These are phyloP conservation scores for Coemansia sp. DNA, from an alignment of 192 early-diverging fungal genomes.

Conservation along the genomic window DNA sequence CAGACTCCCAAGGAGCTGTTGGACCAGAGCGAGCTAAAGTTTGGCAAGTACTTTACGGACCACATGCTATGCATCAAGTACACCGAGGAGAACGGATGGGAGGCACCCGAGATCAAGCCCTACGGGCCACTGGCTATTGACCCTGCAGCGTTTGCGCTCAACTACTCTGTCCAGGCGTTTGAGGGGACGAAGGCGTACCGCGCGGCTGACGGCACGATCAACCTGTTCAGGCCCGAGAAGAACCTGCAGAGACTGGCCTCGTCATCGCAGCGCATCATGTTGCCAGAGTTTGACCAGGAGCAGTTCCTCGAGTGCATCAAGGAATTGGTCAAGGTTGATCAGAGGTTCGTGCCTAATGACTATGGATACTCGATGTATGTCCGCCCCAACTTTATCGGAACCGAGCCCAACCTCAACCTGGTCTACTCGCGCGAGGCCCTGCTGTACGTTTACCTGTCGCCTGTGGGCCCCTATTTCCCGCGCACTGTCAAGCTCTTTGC, in stretches of 20 bases:
- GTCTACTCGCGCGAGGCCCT: slow-evolving; percentile 75
- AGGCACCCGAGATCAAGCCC: slow-evolving; percentile 78
- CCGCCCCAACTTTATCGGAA: slow-evolving; percentile 94
- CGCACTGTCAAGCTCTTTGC: slow-evolving; percentile 82
- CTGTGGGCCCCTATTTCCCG: slow-evolving; percentile 96
- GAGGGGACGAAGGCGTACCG: slow-evolving; percentile 94
- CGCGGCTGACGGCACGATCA: slow-evolving; percentile 80
- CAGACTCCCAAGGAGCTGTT: slow-evolving; percentile 25
- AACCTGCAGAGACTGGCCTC: slow-evolving; percentile 89
- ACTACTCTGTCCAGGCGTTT: slow-evolving; percentile 93
- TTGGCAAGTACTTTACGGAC: slow-evolving; percentile 90
- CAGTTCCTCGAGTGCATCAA: slow-evolving; percentile 85
- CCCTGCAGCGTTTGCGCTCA: slow-evolving; percentile 86
- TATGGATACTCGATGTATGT: slow-evolving; percentile 94
- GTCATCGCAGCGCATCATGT: slow-evolving; percentile 80
- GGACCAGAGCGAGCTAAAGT: slow-evolving; percentile 59
- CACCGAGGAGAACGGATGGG: slow-evolving; percentile 72
- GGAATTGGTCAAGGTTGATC: slow-evolving; percentile 76
- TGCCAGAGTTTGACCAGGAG: slow-evolving; percentile 81
- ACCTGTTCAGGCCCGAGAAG: slow-evolving; percentile 94
- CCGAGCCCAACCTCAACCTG: slow-evolving; percentile 81
- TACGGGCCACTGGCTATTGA: slow-evolving; percentile 80
- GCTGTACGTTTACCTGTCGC: slow-evolving; percentile 88
- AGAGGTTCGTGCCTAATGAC: slow-evolving; percentile 85
- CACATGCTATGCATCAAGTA: slow-evolving; percentile 93